These are phyloP conservation scores for Quercus berberidifolia DNA, from an alignment of 306 rosid genomes.

Conservation along the genomic window DNA sequence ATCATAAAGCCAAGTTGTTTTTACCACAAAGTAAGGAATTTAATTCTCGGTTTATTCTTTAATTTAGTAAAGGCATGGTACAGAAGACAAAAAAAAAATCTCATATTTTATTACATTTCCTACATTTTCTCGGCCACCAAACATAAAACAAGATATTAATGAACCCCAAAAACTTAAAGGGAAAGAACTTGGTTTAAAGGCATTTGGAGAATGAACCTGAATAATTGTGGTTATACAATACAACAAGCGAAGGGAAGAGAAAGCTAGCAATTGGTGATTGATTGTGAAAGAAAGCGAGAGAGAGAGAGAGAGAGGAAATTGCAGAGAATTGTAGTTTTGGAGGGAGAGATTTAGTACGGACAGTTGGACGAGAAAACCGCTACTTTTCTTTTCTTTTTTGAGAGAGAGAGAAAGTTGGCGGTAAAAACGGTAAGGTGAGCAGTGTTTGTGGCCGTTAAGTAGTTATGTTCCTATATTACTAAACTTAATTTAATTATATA, in stretches of 20 bases:
- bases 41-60: not conserved
- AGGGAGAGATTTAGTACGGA: constrained; percentile 22
- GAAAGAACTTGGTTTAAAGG: not conserved
- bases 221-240: not conserved
- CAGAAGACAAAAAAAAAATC: not conserved
- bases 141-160: not conserved
- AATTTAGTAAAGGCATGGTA: not conserved
- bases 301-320: not conserved
- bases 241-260: not conserved
- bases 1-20: not conserved
- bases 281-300: not conserved
- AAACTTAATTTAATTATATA: no score
- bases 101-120: no score
- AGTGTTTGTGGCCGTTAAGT: constrained; percentile 13
- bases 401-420: constrained; percentile 30
- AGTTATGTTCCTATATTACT: no score
- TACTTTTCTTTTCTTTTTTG: not conserved
- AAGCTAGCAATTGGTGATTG: constrained; percentile 11
- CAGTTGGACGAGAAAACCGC: constrained; percentile 21
- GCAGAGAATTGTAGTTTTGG: constrained; percentile 3
- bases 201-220: constrained; percentile 21
- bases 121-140: not conserved
- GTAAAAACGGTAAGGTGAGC: constrained; percentile 12
- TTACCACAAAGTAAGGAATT: no score
- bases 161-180: not conserved